Base-by-base conservation (phyloP, 2,329 filamentous ascomycete genomes). In the Graphium sp. region DNA sequence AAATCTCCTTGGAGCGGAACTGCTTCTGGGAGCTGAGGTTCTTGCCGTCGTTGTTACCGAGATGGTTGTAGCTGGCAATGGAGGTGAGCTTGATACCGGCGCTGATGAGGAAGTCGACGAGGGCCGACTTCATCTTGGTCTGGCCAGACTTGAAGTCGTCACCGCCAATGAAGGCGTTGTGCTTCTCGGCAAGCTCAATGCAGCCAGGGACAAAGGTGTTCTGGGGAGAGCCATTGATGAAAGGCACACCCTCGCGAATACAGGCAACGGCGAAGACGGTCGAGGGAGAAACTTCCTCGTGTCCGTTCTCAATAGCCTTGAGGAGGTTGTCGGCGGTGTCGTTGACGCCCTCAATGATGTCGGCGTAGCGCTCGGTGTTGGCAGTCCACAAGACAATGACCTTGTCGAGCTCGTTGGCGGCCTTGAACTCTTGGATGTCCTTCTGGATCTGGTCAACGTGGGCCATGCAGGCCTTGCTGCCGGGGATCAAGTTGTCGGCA, bases 141-240 rank as follows among this genome's bases (percentile, higher is more conserved):
- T 98, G 89, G 37, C 89, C 89, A 37, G 89, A 95, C 65, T 98
- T 98, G 76, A 98, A 98, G 60, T 98, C 89, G 46, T 98, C 89
- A 39, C 89, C 89, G 34, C 89, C 89, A 45, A 98, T 84, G 62
- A 92, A 98, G 36, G 85, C 74, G 32, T 70, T 66, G 55, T 91
- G 74, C 55, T 77, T 66, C 62, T 91, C 81, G 14, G 89, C 89
- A 33, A 98, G 73, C 47, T 87, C 66, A 41, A 95, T 75, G 35
- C 78, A 81, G 46, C 89, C 89, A 7, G 87, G 87, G 13, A 98
- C 87, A 45, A 98, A 95, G 24, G 89, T 98, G 67, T 98, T 98
- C 58, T 98, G 89, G 19, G 89, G 89, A 37, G 89, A 98, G 34
- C 89, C 89, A 56, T 98, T 98, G 74, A 98, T 94, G 66, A 98